Percentiles rank a stretch among this genome's conserved stretches.
Conservation (phyloP, 1,139 yeast species). For the Entelexis sorbosivorans region DNA sequence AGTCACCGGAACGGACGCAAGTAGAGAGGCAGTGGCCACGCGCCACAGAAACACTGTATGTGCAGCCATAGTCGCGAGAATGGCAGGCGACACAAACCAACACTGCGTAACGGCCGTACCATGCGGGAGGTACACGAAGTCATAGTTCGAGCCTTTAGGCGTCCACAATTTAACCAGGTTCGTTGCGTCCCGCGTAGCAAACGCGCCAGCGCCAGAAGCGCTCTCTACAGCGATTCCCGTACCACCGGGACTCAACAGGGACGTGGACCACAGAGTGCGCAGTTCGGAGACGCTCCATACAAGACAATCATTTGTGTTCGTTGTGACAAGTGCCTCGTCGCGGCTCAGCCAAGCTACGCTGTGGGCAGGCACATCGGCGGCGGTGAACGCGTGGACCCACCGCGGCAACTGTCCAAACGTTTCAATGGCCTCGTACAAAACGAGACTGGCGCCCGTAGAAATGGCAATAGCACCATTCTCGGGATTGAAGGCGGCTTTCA, state of each 20-base stretch:
- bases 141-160: not conserved
- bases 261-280: not conserved
- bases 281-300: not conserved
- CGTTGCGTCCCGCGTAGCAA: not conserved
- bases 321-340: not conserved
- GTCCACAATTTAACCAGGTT: not conserved
- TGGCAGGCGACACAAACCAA: not conserved
- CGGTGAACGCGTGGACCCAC: slow-evolving; percentile 9
- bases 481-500: slow-evolving; percentile 43
- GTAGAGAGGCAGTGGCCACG: not conserved
- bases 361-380: not conserved
- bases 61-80: not conserved
- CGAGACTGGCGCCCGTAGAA: slow-evolving; percentile 31
- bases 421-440: slow-evolving; percentile 25
- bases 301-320: not conserved
- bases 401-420: slow-evolving; percentile 25
- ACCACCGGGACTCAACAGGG: not conserved
- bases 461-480: slow-evolving; percentile 43
- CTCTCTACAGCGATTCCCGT: not conserved
- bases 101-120: not conserved
- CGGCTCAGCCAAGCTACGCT: not conserved
- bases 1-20: not conserved
- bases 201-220: not conserved
- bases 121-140: not conserved
- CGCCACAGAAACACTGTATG: not conserved